A percentile compares a stretch with the other conserved stretches of the same genome.
Conservation (phyloP, 2,329 filamentous ascomycete genomes). For the Bipolaris bicolor region DNA sequence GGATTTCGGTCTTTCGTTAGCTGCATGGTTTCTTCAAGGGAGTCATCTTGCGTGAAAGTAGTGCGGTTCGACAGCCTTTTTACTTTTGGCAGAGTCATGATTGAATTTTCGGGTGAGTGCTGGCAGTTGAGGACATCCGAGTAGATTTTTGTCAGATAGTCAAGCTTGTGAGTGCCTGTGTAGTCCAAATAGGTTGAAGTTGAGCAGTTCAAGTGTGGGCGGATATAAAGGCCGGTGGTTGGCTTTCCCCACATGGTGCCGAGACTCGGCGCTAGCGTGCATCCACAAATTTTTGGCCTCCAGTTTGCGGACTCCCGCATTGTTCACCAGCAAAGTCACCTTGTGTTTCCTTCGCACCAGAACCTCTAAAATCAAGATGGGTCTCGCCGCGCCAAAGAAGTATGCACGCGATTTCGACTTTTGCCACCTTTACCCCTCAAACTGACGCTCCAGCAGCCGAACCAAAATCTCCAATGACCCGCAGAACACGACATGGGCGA, state of each 20-base stretch:
- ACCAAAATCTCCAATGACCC: constrained; percentile 86
- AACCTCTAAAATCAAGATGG: constrained; percentile 58
- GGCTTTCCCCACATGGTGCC: constrained; percentile 30
- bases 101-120: constrained; percentile 17
- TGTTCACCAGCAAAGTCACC: constrained; percentile 5
- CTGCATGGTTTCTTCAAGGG: constrained; percentile 14
- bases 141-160: background rate
- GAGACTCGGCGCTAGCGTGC: constrained; percentile 38
- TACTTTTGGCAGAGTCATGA: constrained; percentile 24
- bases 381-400: constrained; percentile 72
- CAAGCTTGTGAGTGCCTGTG: background rate
- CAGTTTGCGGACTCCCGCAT: constrained; percentile 25
- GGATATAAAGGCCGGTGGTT: background rate
- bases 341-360: background rate
- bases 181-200: background rate
- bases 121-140: constrained; percentile 9
- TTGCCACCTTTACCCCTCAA: background rate
- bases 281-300: constrained; percentile 39
- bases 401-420: constrained; percentile 46
- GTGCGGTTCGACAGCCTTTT: constrained; percentile 19
- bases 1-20: constrained; percentile 8
- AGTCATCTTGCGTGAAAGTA: constrained; percentile 3
- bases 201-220: constrained; percentile 1
- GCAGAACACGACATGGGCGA: constrained; percentile 93
- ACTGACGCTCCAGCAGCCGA: constrained; percentile 51